These are phyloP conservation scores for Leccinum olivaceopallidum DNA, from an alignment of 768 basidiomycete species.

Conservation along the genomic window DNA sequence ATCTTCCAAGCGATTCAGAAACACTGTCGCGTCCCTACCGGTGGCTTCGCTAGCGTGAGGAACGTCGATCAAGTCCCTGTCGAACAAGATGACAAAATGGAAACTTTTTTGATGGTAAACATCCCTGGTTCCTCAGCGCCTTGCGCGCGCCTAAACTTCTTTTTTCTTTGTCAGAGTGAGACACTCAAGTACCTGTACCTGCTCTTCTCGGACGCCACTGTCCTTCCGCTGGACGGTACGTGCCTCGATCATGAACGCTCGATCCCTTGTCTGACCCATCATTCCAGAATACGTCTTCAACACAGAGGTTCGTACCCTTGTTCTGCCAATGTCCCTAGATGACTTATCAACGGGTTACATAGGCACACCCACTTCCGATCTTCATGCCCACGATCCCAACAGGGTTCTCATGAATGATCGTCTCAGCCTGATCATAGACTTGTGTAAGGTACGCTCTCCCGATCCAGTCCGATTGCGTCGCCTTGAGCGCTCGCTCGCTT, in stretches of 20 bases:
- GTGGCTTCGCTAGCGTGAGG: conserved; percentile 81
- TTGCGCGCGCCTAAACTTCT: neutral
- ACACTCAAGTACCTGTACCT: conserved; percentile 91
- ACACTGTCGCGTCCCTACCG: conserved; percentile 73
- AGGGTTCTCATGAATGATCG: conserved; percentile 42
- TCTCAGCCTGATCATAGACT: conserved; percentile 1
- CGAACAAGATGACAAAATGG: conserved; percentile 85
- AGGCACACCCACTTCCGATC: conserved; percentile 74
- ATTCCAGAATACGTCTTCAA: conserved; percentile 82
- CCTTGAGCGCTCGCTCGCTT: no score
- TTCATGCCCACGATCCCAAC: conserved; percentile 55
- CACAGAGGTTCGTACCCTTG: conserved; percentile 64
- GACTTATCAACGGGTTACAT: conserved; percentile 4
- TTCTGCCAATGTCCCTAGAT: conserved; percentile 1
- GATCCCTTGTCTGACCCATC: conserved; percentile 11
- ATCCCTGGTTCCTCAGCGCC: neutral
- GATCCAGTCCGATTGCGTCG: no score
- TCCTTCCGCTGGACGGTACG: conserved; percentile 76
- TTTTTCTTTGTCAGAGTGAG: conserved; percentile 57
- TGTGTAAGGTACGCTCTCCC: neutral
- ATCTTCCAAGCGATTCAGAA: conserved; percentile 90
- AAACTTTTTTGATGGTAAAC: conserved; percentile 88
- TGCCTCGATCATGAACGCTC: conserved; percentile 16
- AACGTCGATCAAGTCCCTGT: conserved; percentile 81
- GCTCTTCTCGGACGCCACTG: conserved; percentile 71